Conservation (phyloP, 1,139 yeast genomes). For the Pichia sp. region DNA sequence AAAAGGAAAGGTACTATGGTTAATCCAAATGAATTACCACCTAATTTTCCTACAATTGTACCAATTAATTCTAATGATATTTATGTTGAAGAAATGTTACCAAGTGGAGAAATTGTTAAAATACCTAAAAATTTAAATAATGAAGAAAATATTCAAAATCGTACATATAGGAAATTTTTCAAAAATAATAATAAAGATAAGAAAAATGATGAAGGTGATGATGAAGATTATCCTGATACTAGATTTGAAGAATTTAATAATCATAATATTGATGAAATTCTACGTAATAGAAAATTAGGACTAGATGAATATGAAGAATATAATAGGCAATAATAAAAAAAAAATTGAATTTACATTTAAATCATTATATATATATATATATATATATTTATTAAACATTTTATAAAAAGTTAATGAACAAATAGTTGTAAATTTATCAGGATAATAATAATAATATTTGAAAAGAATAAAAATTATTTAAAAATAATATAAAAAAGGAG, state of each 20-base stretch:
- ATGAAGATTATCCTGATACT: constrained; percentile 32
- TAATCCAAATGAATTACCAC: constrained; percentile 41
- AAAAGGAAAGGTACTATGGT: constrained; percentile 49
- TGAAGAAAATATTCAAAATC: constrained; percentile 17
- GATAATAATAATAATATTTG: too few species aligned
- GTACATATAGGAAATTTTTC: constrained; percentile 21
- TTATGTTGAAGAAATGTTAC: constrained; percentile 51
- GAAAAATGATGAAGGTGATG: constrained; percentile 4
- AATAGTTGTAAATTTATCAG: too few species aligned
- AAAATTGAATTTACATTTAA: too few species aligned
- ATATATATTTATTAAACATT: too few species aligned
- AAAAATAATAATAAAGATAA: not conserved
- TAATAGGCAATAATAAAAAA: too few species aligned
- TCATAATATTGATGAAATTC: constrained; percentile 51
- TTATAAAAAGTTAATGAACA: too few species aligned
- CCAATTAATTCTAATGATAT: constrained; percentile 24
- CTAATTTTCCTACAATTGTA: constrained; percentile 43
- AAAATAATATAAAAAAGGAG: too few species aligned
- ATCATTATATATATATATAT: too few species aligned
- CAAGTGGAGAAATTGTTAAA: constrained; percentile 61
- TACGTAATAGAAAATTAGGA: constrained; percentile 42
- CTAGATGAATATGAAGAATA: not conserved
- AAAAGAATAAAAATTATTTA: too few species aligned
- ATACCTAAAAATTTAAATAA: constrained; percentile 29
- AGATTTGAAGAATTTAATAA: too few species aligned